phyloP scores from a whole-genome alignment of 2,329 filamentous ascomycete species.

The Fusarium nodosum region DNA sequence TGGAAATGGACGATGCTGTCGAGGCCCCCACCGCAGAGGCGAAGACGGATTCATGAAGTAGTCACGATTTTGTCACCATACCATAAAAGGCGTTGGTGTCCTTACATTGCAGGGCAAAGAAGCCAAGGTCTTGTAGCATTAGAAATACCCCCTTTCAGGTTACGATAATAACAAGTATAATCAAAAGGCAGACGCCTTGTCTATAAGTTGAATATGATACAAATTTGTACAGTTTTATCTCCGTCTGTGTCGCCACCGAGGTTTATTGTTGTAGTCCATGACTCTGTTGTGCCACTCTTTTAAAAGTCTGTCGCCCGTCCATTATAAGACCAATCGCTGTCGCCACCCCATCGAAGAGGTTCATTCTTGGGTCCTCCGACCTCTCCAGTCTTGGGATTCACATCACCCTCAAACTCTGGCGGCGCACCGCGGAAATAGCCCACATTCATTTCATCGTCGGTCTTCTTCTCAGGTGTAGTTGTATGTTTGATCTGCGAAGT shows the following conservation, averaged over 20 bases:
- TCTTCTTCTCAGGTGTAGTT: slow-evolving; percentile 37
- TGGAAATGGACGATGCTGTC: slow-evolving; percentile 52
- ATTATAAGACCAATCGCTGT: slow-evolving; percentile 91
- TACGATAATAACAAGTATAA: slow-evolving; percentile 41
- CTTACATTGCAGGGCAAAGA: slow-evolving; percentile 40
- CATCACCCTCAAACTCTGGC: slow-evolving; percentile 93
- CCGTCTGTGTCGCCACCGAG: not conserved
- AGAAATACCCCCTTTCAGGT: slow-evolving; percentile 48
- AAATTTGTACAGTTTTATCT: slow-evolving; percentile 21
- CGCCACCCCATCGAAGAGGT: slow-evolving; percentile 85
- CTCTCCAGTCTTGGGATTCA: slow-evolving; percentile 94
- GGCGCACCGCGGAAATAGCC: slow-evolving; percentile 80
- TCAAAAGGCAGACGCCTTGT: slow-evolving; percentile 29
- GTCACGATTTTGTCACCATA: slow-evolving; percentile 28
- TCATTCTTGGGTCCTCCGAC: slow-evolving; percentile 98
- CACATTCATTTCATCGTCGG: slow-evolving; percentile 66
- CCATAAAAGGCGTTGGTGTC: slow-evolving; percentile 45
- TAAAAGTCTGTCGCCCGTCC: slow-evolving; percentile 93
- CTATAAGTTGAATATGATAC: slow-evolving; percentile 40
- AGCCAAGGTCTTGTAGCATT: slow-evolving; percentile 46
- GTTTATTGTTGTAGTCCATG: not conserved
- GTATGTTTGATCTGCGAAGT: slow-evolving; percentile 40
- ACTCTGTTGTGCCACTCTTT: not conserved
- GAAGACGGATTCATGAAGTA: slow-evolving; percentile 32
- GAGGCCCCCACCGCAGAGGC: slow-evolving; percentile 32